Percentiles rank a stretch among this genome's conserved stretches.
Conservation (phyloP, 345 rosid species). For the Eucalyptus albens region DNA sequence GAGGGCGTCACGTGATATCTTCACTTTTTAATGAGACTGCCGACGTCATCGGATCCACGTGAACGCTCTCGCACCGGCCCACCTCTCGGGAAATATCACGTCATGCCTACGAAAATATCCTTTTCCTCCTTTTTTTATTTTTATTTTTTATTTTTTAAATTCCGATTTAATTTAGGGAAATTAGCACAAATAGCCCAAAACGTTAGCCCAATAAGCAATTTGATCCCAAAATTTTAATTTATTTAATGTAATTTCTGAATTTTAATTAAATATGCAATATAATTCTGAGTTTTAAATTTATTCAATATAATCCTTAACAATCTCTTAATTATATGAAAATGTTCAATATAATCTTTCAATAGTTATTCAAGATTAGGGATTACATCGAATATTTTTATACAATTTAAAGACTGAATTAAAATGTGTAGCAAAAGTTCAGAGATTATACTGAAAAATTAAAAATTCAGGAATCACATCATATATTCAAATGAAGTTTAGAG, state of each 20-base stretch:
- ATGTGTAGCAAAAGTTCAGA: too few species aligned
- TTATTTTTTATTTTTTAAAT: background rate
- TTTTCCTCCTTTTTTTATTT: background rate
- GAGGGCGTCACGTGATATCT: background rate
- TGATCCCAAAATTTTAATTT: background rate
- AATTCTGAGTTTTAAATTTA: too few species aligned
- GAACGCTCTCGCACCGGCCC: background rate
- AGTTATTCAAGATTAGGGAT: accelerated
- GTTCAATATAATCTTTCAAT: accelerated
- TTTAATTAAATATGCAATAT: too few species aligned
- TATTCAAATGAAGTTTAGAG: accelerated
- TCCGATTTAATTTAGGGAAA: background rate
- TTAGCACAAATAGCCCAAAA: too few species aligned
- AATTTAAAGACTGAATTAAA: too few species aligned
- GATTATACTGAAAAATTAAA: too few species aligned
- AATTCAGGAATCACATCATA: accelerated
- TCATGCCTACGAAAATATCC: background rate
- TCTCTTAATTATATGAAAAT: too few species aligned
- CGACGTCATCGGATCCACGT: background rate
- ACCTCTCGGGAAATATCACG: background rate
- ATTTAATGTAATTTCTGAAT: accelerated
- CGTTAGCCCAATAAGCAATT: too few species aligned
- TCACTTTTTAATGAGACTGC: background rate
- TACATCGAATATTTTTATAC: too few species aligned
- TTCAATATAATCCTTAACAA: too few species aligned